phyloP scores from a whole-genome alignment of 345 rosid genomes.

The Reutealis trisperma region DNA sequence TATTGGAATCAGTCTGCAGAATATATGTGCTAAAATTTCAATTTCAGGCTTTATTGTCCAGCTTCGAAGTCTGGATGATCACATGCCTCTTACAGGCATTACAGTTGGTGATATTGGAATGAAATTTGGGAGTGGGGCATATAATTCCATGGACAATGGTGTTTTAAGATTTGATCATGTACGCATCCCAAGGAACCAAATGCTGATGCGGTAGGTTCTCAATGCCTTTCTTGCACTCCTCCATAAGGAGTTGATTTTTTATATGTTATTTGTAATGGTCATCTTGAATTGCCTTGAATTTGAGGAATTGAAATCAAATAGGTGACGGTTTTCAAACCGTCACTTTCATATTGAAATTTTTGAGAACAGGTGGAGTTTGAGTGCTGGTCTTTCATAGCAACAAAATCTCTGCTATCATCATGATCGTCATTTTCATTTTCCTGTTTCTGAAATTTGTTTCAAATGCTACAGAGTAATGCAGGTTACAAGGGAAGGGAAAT shows the following conservation, averaged over 20 bases:
- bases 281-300: conserved; percentile 1
- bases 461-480: conserved; percentile 68
- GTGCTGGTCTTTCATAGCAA: background rate
- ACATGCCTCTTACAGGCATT: conserved; percentile 92
- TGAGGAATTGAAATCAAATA: background rate
- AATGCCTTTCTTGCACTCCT: conserved; percentile 16
- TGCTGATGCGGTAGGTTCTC: conserved; percentile 82
- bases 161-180: conserved; percentile 85
- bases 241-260: background rate
- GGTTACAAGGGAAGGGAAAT: conserved; percentile 92
- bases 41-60: conserved; percentile 91
- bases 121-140: conserved; percentile 91
- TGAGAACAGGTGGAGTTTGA: background rate
- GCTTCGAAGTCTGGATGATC: conserved; percentile 93
- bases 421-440: background rate
- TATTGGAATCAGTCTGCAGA: background rate
- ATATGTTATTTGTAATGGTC: background rate
- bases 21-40: conserved; percentile 21
- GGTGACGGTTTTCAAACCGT: background rate
- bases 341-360: background rate
- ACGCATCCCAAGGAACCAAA: conserved; percentile 90
- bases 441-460: background rate
- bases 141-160: conserved; percentile 96
- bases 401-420: background rate
- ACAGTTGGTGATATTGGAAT: conserved; percentile 92